Evolutionary conservation across 257 asterid species (phyloP).

Genomic region (Sherardia arvensis): DNA sequence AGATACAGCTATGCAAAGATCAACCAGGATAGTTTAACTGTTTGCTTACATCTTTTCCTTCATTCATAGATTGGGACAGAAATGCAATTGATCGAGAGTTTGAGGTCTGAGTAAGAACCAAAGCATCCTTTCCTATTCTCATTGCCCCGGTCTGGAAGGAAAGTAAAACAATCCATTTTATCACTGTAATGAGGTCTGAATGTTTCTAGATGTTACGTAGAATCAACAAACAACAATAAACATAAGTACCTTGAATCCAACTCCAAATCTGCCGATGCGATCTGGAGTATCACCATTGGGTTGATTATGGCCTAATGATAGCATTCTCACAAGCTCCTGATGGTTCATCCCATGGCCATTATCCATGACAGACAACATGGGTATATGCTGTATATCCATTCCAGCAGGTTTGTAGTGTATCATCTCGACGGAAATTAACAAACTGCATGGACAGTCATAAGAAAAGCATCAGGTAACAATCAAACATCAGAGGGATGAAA

Average conservation of each 20-base stretch:
- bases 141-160: slow-evolving; percentile 64
- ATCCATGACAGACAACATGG: slow-evolving; percentile 61
- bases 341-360: slow-evolving; percentile 77
- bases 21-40: neutral
- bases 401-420: slow-evolving; percentile 33
- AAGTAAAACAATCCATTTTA: slow-evolving; percentile 3
- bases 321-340: slow-evolving; percentile 49
- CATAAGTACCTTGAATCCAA: slow-evolving; percentile 66
- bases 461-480: neutral
- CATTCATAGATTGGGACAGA: slow-evolving; percentile 67
- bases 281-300: slow-evolving; percentile 41
- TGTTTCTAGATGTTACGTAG: too few species aligned
- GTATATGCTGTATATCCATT: slow-evolving; percentile 27
- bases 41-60: slow-evolving; percentile 63
- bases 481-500: slow-evolving; percentile 1
- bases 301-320: slow-evolving; percentile 65
- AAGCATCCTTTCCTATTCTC: slow-evolving; percentile 80
- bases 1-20: neutral
- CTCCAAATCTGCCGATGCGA: slow-evolving; percentile 66
- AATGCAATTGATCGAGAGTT: slow-evolving; percentile 73
- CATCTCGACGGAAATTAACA: slow-evolving; percentile 42
- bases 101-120: slow-evolving; percentile 69
- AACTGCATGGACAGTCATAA: slow-evolving; percentile 28
- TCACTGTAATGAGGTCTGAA: neutral
- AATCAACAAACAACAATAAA: neutral